Evolutionary conservation across 1,139 yeast genomes (phyloP).

Genomic region (Pneumocystis canis): DNA sequence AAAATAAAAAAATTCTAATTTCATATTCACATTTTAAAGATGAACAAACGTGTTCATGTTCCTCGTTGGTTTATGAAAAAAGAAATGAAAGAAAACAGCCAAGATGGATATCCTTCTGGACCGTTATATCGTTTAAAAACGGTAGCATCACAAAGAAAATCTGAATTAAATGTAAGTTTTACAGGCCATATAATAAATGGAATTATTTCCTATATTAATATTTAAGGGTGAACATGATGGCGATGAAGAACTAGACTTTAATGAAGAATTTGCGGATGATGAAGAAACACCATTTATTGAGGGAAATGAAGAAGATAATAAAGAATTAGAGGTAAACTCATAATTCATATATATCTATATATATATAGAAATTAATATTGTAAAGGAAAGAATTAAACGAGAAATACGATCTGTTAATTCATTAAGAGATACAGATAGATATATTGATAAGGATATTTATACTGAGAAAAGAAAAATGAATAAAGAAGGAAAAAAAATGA

Average conservation of each 20-base stretch:
- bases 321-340: slow-evolving; percentile 48
- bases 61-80: slow-evolving; percentile 89
- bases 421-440: slow-evolving; percentile 46
- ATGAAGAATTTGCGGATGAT: slow-evolving; percentile 95
- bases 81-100: slow-evolving; percentile 36
- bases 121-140: slow-evolving; percentile 12
- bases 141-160: slow-evolving; percentile 21
- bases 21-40: slow-evolving; percentile 20
- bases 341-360: neutral
- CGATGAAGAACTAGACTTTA: slow-evolving; percentile 84
- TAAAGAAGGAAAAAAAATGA: slow-evolving; percentile 76
- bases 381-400: slow-evolving; percentile 52
- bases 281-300: slow-evolving; percentile 98
- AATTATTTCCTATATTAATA: neutral
- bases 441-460: slow-evolving; percentile 36
- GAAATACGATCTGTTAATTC: slow-evolving; percentile 82
- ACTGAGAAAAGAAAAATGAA: slow-evolving; percentile 60
- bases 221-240: slow-evolving; percentile 43
- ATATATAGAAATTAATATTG: neutral
- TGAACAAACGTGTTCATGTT: slow-evolving; percentile 34
- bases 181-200: slow-evolving; percentile 2
- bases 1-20: neutral
- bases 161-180: slow-evolving; percentile 17
- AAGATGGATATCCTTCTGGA: slow-evolving; percentile 9
- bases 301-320: slow-evolving; percentile 90